Evolutionary conservation across 2,329 filamentous ascomycete genomes (phyloP).

Genomic region (Harringtonia aguacate): DNA sequence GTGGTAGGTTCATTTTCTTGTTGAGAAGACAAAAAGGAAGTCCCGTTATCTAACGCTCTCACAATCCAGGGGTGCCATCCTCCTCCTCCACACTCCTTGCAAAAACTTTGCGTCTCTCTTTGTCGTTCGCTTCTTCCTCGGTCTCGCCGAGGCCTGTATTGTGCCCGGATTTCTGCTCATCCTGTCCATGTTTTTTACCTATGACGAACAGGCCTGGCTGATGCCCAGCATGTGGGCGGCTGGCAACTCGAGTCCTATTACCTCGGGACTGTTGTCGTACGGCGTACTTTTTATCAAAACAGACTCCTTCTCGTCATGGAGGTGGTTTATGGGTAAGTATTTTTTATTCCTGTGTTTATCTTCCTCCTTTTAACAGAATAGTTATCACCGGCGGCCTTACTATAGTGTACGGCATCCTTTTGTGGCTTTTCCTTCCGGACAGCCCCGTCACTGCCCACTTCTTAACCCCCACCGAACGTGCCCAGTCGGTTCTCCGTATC

Average conservation of each 20-base stretch:
- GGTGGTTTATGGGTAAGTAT: constrained; percentile 15
- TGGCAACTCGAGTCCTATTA: constrained; percentile 32
- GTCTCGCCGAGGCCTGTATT: constrained; percentile 17
- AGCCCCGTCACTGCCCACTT: constrained; percentile 25
- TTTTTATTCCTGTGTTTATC: neutral
- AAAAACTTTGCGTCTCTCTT: constrained; percentile 11
- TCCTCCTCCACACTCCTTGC: constrained; percentile 8
- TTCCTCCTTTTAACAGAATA: neutral
- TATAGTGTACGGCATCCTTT: constrained; percentile 16
- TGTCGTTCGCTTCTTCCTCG: constrained; percentile 17
- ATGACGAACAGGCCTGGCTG: constrained; percentile 30
- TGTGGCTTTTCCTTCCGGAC: constrained; percentile 21
- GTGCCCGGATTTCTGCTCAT: constrained; percentile 21
- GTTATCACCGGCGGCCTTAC: constrained; percentile 21
- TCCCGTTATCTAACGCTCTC: too few relatives aligned
- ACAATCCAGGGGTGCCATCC: constrained; percentile 7
- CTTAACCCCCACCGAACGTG: constrained; percentile 18
- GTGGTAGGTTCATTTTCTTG: neutral
- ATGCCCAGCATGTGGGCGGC: constrained; percentile 54
- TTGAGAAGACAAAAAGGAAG: neutral
- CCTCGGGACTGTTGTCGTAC: constrained; percentile 27
- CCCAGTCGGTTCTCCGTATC: constrained; percentile 19
- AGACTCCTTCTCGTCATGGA: constrained; percentile 8
- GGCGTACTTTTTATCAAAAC: constrained; percentile 22
- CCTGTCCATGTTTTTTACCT: constrained; percentile 19